Conservation (phyloP, 176 grass and related monocot species). For the Triticum urartu region DNA sequence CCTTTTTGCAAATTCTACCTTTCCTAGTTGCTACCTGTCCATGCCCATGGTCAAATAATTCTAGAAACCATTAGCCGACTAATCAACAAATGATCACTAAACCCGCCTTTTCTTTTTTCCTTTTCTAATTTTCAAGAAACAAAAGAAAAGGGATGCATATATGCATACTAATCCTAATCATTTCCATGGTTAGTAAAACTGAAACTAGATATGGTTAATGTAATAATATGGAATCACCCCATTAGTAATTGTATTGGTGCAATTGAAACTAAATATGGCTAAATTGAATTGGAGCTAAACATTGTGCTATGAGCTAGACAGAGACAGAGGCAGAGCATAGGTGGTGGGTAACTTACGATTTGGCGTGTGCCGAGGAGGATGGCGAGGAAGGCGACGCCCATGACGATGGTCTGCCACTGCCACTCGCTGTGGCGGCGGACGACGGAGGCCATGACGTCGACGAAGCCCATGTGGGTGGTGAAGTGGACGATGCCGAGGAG, state of each 20-base stretch:
- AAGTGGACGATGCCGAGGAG: slow-evolving; percentile 90
- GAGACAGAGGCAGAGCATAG: neutral
- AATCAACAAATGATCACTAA: neutral
- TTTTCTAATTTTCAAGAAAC: neutral
- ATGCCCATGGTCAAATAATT: slow-evolving; percentile 35
- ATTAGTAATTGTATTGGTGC: neutral
- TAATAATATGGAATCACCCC: too few species aligned
- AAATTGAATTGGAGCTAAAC: neutral
- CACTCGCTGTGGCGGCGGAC: slow-evolving; percentile 65
- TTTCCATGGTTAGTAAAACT: neutral
- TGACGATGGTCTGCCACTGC: slow-evolving; percentile 87
- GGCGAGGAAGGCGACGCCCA: slow-evolving; percentile 85
- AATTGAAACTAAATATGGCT: neutral
- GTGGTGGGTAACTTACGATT: slow-evolving; percentile 58
- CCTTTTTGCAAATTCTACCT: slow-evolving; percentile 40
- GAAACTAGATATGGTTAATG: neutral
- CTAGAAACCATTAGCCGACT: slow-evolving; percentile 16
- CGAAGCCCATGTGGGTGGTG: slow-evolving; percentile 82
- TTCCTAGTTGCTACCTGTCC: slow-evolving; percentile 26
- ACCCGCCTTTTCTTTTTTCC: neutral
- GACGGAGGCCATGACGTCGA: slow-evolving; percentile 88
- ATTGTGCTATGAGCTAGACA: neutral
- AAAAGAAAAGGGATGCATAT: neutral
- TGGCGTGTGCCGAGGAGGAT: slow-evolving; percentile 78
- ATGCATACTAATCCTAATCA: neutral